Evolutionary conservation across 768 basidiomycete species (phyloP).

Genomic region (Leccinum disarticulatum): DNA sequence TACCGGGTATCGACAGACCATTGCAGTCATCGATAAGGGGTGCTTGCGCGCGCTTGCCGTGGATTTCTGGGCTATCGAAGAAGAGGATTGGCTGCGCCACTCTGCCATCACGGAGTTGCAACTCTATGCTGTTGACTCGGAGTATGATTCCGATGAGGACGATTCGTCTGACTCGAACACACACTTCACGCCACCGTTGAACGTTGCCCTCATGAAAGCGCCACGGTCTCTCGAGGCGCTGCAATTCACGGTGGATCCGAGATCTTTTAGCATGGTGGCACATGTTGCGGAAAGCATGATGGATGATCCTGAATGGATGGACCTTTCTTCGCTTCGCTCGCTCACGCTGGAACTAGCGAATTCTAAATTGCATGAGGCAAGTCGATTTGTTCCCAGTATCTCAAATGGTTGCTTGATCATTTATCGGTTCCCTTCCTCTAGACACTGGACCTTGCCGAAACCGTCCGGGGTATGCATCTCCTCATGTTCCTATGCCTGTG

Average conservation of each 20-base stretch:
- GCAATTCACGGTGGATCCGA: neutral
- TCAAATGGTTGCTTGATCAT: neutral
- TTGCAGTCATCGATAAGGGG: neutral
- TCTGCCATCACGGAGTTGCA: neutral
- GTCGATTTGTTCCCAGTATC: neutral
- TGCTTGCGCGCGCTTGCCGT: neutral
- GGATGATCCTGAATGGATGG: neutral
- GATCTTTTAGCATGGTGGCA: neutral
- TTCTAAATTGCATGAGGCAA: neutral
- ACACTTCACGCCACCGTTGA: neutral
- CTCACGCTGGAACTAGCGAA: neutral
- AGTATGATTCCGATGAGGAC: neutral
- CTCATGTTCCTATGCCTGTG: too few species aligned
- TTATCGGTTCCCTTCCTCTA: neutral
- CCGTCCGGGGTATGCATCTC: too few species aligned
- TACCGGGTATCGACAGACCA: neutral
- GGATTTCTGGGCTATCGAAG: neutral
- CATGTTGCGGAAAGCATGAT: neutral
- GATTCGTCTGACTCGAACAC: too few species aligned
- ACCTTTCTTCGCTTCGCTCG: neutral
- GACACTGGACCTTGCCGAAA: too few species aligned
- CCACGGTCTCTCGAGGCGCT: neutral
- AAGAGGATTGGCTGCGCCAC: neutral
- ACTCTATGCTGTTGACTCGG: neutral
- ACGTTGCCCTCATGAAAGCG: neutral